Base-by-base conservation (phyloP, 805 yeast genomes). In the Candida insectalens region DNA sequence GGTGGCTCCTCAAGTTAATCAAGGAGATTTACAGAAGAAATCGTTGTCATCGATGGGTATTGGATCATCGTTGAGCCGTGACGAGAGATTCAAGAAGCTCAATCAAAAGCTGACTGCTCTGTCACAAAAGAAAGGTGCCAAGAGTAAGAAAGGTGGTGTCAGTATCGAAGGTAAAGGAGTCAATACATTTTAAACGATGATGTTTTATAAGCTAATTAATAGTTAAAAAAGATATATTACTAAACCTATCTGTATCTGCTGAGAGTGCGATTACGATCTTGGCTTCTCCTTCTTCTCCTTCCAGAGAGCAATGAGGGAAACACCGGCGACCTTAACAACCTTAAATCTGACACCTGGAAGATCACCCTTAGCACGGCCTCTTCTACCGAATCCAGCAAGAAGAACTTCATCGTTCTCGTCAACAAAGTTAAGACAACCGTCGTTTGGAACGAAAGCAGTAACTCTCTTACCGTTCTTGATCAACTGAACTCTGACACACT, bases 361-460 rank as follows among this genome's bases (percentile, higher is more conserved):
- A 88, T 92, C 99, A 80, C 99, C 98, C 94, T 92, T 92, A 70
- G 98, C 98, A 81, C 92, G 92, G 78, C 98, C 98, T 81, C 95
- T 92, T 77, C 97, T 87, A 85, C 99, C 99, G 87, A 92, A 92
- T 80, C 99, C 99, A 62, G 99, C 97, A 60, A 92, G 78, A 62
- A 92, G 77, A 59, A 92, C 99, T 73, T 92, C 97, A 75, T 92
- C 99, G 79, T 92, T 92, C 77, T 92, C 97, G 68, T 92, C 99
- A 60, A 92, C 96, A 59, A 81, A 92, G 92, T 92, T 92, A 71
- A 92, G 75, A 81, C 98, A 92, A 89, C 99, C 99, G 74, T 92
- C 99, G 63, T 92, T 89, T 71, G 99, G 98, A 65, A 92, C 99
- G 94, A 92, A 92, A 69, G 99, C 99, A 62, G 98, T 92, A 55